Evolutionary conservation across 2,329 filamentous ascomycete genomes (phyloP).

Genomic region (Fusarium brevicatenulatum): DNA sequence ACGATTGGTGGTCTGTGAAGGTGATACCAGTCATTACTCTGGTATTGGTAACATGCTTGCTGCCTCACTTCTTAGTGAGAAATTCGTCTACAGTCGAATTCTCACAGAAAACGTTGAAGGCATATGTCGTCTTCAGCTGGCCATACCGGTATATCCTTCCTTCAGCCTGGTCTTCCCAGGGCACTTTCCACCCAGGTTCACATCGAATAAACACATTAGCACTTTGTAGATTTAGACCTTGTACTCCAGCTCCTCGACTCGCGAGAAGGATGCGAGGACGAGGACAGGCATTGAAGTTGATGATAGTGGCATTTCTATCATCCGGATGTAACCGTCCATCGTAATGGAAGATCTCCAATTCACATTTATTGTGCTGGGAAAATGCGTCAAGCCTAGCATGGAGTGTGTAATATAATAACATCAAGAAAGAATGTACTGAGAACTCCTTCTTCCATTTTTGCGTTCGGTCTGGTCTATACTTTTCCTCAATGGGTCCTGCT

Average conservation of each 20-base stretch:
- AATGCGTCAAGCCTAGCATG: not conserved
- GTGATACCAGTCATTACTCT: not conserved
- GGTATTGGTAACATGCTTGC: not conserved
- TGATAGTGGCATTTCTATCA: not conserved
- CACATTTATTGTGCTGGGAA: fast-evolving
- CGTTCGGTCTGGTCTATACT: not conserved
- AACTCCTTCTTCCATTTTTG: too few relatives aligned
- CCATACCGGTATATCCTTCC: not conserved
- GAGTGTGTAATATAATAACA: not conserved
- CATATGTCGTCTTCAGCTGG: not conserved
- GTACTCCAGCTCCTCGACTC: not conserved
- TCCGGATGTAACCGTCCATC: not conserved
- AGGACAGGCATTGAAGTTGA: not conserved
- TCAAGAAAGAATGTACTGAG: fast-evolving
- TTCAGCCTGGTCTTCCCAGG: not conserved
- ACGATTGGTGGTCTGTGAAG: too few relatives aligned
- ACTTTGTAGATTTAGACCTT: not conserved
- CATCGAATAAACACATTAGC: not conserved
- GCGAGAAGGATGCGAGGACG: not conserved
- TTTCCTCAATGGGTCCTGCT: not conserved
- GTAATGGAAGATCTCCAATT: not conserved
- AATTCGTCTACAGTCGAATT: not conserved
- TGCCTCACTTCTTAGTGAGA: not conserved
- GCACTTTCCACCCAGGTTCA: not conserved
- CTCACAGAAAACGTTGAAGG: not conserved